A percentile compares a stretch with the other conserved stretches of the same genome.
Conservation (phyloP, 2,329 filamentous ascomycete species). For the Pleomassaria siparia region DNA sequence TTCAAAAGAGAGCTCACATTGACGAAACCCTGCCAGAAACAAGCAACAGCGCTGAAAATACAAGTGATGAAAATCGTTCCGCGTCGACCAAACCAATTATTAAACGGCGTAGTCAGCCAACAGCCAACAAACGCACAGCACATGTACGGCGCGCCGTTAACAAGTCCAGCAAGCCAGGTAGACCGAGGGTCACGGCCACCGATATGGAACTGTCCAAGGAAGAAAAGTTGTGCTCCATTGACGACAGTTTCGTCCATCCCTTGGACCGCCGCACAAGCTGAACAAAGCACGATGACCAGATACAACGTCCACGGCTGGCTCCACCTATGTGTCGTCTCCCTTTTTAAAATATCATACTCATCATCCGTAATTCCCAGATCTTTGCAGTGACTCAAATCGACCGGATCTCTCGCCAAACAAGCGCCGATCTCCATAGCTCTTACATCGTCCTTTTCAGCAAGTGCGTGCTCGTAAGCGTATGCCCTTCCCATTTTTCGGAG, state of each 20-base stretch:
- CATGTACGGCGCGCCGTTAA: constrained; percentile 65
- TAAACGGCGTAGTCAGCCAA: constrained; percentile 74
- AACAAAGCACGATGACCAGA: constrained; percentile 64
- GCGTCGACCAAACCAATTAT: constrained; percentile 68
- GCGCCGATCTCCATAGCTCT: constrained; percentile 34
- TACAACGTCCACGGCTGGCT: constrained; percentile 65
- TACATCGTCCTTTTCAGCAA: constrained; percentile 32
- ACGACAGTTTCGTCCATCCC: constrained; percentile 57
- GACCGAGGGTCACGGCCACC: constrained; percentile 49
- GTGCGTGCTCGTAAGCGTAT: constrained; percentile 58
- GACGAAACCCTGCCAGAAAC: constrained; percentile 65
- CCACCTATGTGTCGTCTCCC: constrained; percentile 67
- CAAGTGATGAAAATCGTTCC: constrained; percentile 78
- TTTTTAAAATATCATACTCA: constrained; percentile 59
- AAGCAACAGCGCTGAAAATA: constrained; percentile 57
- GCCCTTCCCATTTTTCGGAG: constrained; percentile 59
- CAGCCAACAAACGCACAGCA: constrained; percentile 70
- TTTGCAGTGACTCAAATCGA: constrained; percentile 14
- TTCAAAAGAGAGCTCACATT: constrained; percentile 39
- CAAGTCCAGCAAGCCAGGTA: constrained; percentile 63
- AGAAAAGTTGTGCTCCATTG: constrained; percentile 59
- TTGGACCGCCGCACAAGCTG: constrained; percentile 66
- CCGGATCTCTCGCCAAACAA: constrained; percentile 27
- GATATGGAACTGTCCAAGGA: constrained; percentile 63
- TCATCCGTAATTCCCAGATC: constrained; percentile 54